Percentiles rank a stretch among this genome's conserved stretches.
Conservation (phyloP, 352 stramenopile species). For the Pythium plurisporium region DNA sequence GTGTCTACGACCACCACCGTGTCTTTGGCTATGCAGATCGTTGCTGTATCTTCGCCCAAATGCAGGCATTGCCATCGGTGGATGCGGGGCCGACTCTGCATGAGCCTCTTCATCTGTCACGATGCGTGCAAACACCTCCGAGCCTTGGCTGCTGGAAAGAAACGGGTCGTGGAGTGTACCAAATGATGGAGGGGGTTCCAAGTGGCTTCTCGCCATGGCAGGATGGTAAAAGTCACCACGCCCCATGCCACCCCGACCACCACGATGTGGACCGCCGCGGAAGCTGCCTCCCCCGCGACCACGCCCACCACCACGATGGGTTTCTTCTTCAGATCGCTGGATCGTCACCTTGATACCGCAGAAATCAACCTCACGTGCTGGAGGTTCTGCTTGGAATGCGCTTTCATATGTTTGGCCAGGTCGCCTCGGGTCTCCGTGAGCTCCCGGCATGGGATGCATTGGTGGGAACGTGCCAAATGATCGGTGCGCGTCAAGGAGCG, state of each 20-base stretch:
- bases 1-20: slow-evolving; percentile 5
- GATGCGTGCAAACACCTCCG: slow-evolving; percentile 5
- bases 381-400: slow-evolving; percentile 3
- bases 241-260: slow-evolving; percentile 9
- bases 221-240: slow-evolving; percentile 1
- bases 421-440: background rate
- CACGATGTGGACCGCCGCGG: background rate
- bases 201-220: slow-evolving; percentile 5
- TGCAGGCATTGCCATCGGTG: background rate
- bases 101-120: background rate
- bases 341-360: slow-evolving; percentile 18
- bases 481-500: background rate
- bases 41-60: slow-evolving; percentile 12
- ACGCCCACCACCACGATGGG: background rate
- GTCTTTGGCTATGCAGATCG: slow-evolving; percentile 4
- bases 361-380: slow-evolving; percentile 5
- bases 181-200: slow-evolving; percentile 11
- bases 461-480: slow-evolving; percentile 7
- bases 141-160: background rate
- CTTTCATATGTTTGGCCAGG: background rate
- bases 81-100: background rate
- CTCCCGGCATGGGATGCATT: slow-evolving; percentile 5
- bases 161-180: background rate
- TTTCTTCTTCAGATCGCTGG: background rate
- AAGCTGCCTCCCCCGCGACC: slow-evolving; percentile 3